Evolutionary conservation across 208 protist genomes (phyloP), one percentile per base, ranked within the genome.

Genomic region (Trypanosoma theileri): DNA sequence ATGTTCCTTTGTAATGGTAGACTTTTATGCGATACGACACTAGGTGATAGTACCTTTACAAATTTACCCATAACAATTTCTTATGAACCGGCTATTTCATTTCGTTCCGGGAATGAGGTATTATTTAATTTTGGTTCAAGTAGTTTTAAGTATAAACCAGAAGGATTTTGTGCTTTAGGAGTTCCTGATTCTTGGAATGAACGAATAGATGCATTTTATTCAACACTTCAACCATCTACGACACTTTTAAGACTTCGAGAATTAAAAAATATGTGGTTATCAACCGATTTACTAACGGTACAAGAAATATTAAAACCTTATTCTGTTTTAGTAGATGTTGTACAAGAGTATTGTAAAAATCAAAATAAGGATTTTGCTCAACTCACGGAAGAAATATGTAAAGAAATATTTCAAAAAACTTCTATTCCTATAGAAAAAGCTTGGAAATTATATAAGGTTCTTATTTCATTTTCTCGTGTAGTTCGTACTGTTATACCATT

Each of bases 141-240:
- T 14, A 76, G 81, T 24, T 90, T 97, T 58, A 85, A 86, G 63
- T 84, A 82, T 80, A 94, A 96, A 73, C 93, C 93, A 10, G 89
- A 94, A 35, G 89, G 88, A 42, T 97, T 94, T 73, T 81, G 69
- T 61, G 84, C 93, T 10, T 82, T 97, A 12, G 89, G 93, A 21
- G 88, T 95, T 60, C 78, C 87, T 28, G 93, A 97, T 75, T 94
- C 93, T 50, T 97, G 93, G 91, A 85, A 81, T 70, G 90, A 96
- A 75, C 84, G 93, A 13, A 94, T 97, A 56, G 89, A 96, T 69
- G 82, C 84, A 26, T 96, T 90, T 73, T 97, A 96, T 79, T 76
- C 80, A 57, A 92, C 86, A 55, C 77, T 88, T 42, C 53, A 71
- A 26, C 64, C 78, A 22, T 57, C 73, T 40, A 78, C 77, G 52